Conservation (phyloP, 768 basidiomycete genomes). For the Dentipellis fragilis region DNA sequence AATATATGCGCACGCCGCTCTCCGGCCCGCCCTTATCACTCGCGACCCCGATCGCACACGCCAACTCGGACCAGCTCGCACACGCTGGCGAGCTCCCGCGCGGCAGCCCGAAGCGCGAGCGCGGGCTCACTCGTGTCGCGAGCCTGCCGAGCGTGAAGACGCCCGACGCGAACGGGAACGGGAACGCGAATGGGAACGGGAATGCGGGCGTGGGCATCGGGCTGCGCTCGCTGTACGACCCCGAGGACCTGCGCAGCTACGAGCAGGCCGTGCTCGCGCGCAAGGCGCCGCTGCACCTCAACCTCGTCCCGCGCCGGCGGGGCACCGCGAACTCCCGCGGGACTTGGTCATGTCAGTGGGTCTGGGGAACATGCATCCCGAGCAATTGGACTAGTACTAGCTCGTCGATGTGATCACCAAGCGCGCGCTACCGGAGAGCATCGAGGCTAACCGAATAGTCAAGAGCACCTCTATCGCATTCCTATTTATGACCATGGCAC, state of each 20-base stretch:
- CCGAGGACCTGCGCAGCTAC: conserved; percentile 61
- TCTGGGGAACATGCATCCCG: conserved; percentile 25
- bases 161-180: conserved; percentile 30
- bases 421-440: conserved; percentile 26
- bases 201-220: conserved; percentile 15
- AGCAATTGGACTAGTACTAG: conserved; percentile 59
- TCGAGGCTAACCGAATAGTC: conserved; percentile 26
- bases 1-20: conserved; percentile 62
- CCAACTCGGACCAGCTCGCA: conserved; percentile 1
- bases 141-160: conserved; percentile 65
- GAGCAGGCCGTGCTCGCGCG: conserved; percentile 69
- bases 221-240: conserved; percentile 22
- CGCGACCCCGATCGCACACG: not conserved
- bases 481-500: no score
- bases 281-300: conserved; percentile 49
- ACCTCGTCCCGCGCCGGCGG: conserved; percentile 35
- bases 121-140: conserved; percentile 45
- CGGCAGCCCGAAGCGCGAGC: conserved; percentile 18
- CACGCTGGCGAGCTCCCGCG: conserved; percentile 2
- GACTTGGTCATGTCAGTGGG: conserved; percentile 7
- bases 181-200: not conserved
- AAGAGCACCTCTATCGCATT: no score
- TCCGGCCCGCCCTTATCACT: conserved; percentile 19
- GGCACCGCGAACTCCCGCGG: no score
- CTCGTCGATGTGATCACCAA: conserved; percentile 64